Base-by-base conservation (phyloP, 2,329 filamentous ascomycete species). In the Lasiodiplodia sp. region DNA sequence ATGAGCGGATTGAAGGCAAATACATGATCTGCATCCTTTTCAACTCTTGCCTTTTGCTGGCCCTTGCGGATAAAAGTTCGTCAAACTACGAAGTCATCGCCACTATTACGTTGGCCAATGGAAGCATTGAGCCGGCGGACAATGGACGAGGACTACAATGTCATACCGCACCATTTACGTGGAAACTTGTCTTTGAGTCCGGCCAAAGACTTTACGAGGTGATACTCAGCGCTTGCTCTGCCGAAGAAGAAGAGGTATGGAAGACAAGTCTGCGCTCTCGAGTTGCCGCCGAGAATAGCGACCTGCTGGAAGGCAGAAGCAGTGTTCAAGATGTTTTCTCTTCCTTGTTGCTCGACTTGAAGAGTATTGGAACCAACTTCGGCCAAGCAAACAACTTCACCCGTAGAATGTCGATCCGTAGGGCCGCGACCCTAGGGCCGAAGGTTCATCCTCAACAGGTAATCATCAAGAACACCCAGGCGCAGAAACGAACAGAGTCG, bases 1-100 rank as follows among this genome's bases (percentile, higher is more conserved):
- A 85, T 56, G 86, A 88, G 11, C 85, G 86, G 12, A 87, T 93
- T 21, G 86, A 88, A 55, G 95, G 94, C 6, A 87, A 90, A 72
- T 97, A 97, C 79, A 90, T 97, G 86, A 88, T 95, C 49, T 94
- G 91, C 72, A 85, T 94, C 18, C 83, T 97, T n/a, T 97, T 97
- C 79, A 88, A 89, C 62, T 88, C 92, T 63, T 91, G 92, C 71
- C 80, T 98, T 1, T 87, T 96, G 66, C 85, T 98, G 51, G 93
- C 93, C 8, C 88, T 86, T 11, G 86, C 88, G 16, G 85, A 87
- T 55, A 90, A 87, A 69, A 83, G 85, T n/a, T 87, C 89, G 57
- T 86, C 87, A 25, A 85, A 87, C 47, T 95, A 97, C 77, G 88
- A 87, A 11, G 88, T 95, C 21, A 86, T 93, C 70, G 92, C 92